Percentiles rank a stretch among this genome's conserved stretches.
phyloP scores from a whole-genome alignment of 805 yeast genomes.

The Lachancea fermentati region DNA sequence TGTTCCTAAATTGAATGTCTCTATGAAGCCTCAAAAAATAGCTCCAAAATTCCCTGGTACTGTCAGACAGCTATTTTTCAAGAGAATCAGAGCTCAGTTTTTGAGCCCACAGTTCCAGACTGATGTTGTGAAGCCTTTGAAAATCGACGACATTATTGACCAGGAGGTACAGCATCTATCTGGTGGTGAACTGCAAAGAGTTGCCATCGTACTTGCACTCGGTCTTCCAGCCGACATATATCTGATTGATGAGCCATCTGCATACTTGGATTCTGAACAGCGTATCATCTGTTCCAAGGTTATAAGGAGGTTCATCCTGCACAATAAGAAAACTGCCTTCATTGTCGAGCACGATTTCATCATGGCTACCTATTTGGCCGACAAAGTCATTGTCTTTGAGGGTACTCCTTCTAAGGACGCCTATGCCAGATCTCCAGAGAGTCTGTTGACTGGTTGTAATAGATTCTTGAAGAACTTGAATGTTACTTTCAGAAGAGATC shows the following conservation, averaged over 20 bases:
- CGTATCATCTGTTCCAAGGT: conserved; percentile 99
- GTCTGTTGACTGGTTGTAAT: conserved; percentile 95
- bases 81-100: conserved; percentile 91
- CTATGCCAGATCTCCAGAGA: conserved; percentile 82
- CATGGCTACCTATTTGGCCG: conserved; percentile 99
- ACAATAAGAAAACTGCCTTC: conserved; percentile 97
- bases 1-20: conserved; percentile 84
- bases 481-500: conserved; percentile 99
- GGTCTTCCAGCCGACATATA: conserved; percentile 96
- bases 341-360: conserved; percentile 99
- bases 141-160: conserved; percentile 89
- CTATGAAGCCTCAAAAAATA: conserved; percentile 98
- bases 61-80: conserved; percentile 94
- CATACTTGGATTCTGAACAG: conserved; percentile 98
- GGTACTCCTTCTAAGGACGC: conserved; percentile 89
- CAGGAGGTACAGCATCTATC: conserved; percentile 96
- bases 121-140: conserved; percentile 93
- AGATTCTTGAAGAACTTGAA: conserved; percentile 92
- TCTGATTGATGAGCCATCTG: conserved; percentile 97
- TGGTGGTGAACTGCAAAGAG: conserved; percentile 99
- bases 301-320: conserved; percentile 92
- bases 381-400: conserved; percentile 96
- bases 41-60: conserved; percentile 99
- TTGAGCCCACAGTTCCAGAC: conserved; percentile 97
- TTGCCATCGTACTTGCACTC: conserved; percentile 90